phyloP scores from a whole-genome alignment of 2,329 filamentous ascomycete genomes.

The Cytospora piceae region DNA sequence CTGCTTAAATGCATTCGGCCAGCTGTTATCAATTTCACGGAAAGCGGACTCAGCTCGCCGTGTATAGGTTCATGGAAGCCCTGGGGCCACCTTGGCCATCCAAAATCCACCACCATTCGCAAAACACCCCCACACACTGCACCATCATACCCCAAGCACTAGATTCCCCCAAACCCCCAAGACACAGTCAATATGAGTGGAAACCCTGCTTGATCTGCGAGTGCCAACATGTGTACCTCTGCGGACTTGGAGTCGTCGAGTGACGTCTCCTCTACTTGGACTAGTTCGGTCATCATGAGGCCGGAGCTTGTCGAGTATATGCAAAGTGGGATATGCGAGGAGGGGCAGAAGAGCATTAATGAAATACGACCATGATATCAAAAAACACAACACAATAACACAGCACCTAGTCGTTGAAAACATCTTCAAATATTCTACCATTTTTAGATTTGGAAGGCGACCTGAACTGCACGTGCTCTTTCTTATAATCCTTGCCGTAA shows the following conservation, averaged over 20 bases:
- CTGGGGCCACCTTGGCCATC: slow-evolving; percentile 2
- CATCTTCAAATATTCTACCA: neutral
- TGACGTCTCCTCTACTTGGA: slow-evolving; percentile 19
- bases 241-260: slow-evolving; percentile 23
- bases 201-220: slow-evolving; percentile 21
- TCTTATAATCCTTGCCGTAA: neutral
- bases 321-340: slow-evolving; percentile 16
- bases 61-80: neutral
- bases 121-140: slow-evolving; percentile 19
- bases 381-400: neutral
- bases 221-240: slow-evolving; percentile 12
- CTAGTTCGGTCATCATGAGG: neutral
- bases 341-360: slow-evolving; percentile 25
- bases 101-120: slow-evolving; percentile 16
- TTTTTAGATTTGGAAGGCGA: neutral
- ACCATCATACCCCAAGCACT: slow-evolving; percentile 22
- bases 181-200: slow-evolving; percentile 11
- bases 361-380: slow-evolving; percentile 25
- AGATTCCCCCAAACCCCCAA: slow-evolving; percentile 13
- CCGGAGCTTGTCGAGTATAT: slow-evolving; percentile 7
- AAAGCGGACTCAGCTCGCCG: slow-evolving; percentile 6
- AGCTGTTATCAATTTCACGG: neutral
- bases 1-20: slow-evolving; percentile 19
- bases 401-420: neutral
- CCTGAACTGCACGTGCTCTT: neutral